Percentiles rank a stretch among this genome's conserved stretches.
These are phyloP conservation scores for Vanderwaltozyma yarrowii DNA, from an alignment of 805 yeast genomes.

Conservation along the genomic window DNA sequence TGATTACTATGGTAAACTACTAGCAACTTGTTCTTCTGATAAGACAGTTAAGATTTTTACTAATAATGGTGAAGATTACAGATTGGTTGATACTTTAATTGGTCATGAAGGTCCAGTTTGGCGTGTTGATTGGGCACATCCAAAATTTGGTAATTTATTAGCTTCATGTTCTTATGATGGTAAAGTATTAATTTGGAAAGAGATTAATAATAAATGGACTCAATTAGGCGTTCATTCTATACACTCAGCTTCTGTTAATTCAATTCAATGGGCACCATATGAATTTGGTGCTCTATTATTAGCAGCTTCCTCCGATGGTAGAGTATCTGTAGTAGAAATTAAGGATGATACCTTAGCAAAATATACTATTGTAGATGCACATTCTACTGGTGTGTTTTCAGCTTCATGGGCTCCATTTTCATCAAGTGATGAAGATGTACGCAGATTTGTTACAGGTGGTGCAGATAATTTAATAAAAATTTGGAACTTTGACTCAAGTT, in stretches of 20 bases:
- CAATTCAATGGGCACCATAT: conserved; percentile 90
- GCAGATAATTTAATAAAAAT: conserved; percentile 82
- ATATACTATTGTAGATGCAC: conserved; percentile 48
- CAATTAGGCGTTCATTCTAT: conserved; percentile 68
- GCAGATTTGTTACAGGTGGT: conserved; percentile 82
- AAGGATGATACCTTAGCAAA: conserved; percentile 71
- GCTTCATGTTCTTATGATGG: conserved; percentile 94
- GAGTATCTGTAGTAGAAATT: conserved; percentile 76
- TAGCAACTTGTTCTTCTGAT: conserved; percentile 90
- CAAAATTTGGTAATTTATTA: conserved; percentile 82
- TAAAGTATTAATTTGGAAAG: conserved; percentile 83
- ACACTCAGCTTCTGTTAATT: conserved; percentile 85
- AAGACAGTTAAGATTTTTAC: conserved; percentile 84
- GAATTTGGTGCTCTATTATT: conserved; percentile 83
- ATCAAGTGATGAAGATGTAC: conserved; percentile 34
- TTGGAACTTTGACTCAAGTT: conserved; percentile 56
- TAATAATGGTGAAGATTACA: conserved; percentile 70
- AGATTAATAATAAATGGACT: conserved; percentile 75
- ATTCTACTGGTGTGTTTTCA: conserved; percentile 79
- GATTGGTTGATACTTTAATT: conserved; percentile 63
- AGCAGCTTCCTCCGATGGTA: conserved; percentile 85
- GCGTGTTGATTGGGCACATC: conserved; percentile 97
- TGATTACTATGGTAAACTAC: conserved; percentile 86
- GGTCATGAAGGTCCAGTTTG: conserved; percentile 97
- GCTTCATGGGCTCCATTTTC: conserved; percentile 92